Percentiles rank a stretch among this genome's conserved stretches.
Conservation (phyloP, 805 yeast genomes). For the Candida argentea region DNA sequence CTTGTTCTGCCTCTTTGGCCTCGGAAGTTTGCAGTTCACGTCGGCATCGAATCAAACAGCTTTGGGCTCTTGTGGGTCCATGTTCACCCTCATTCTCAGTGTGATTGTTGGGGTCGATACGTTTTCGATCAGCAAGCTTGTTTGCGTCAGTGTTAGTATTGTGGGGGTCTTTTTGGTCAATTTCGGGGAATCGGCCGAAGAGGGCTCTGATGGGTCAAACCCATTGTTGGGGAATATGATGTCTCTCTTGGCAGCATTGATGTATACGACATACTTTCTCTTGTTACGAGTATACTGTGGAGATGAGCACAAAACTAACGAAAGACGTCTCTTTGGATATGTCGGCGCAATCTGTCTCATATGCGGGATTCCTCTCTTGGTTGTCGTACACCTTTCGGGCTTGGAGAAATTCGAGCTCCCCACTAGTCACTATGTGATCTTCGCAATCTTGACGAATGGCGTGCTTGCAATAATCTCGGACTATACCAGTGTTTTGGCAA, state of each 20-base stretch:
- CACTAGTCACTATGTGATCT: constrained; percentile 19
- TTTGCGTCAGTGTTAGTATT: constrained; percentile 35
- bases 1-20: constrained; percentile 28
- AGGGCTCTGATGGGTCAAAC: constrained; percentile 17
- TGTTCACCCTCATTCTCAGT: constrained; percentile 40
- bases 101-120: constrained; percentile 29
- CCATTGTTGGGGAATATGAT: constrained; percentile 36
- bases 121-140: constrained; percentile 29
- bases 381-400: constrained; percentile 23
- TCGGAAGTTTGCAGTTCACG: constrained; percentile 37
- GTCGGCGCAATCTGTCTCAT: constrained; percentile 35
- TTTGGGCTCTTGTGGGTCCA: constrained; percentile 40
- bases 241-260: constrained; percentile 36
- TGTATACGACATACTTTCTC: constrained; percentile 36
- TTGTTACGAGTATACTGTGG: constrained; percentile 37
- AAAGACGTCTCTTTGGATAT: constrained; percentile 36
- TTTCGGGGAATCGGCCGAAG: constrained; percentile 16
- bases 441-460: constrained; percentile 31
- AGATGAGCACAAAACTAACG: constrained; percentile 34
- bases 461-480: constrained; percentile 39
- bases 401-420: constrained; percentile 36
- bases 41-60: constrained; percentile 45
- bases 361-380: constrained; percentile 29
- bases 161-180: constrained; percentile 39
- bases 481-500: constrained; percentile 39